A percentile compares a stretch with the other conserved stretches of the same genome.
These are phyloP conservation scores for Cystofilobasidium bisporidii DNA, from an alignment of 768 basidiomycete genomes.

Conservation along the genomic window DNA sequence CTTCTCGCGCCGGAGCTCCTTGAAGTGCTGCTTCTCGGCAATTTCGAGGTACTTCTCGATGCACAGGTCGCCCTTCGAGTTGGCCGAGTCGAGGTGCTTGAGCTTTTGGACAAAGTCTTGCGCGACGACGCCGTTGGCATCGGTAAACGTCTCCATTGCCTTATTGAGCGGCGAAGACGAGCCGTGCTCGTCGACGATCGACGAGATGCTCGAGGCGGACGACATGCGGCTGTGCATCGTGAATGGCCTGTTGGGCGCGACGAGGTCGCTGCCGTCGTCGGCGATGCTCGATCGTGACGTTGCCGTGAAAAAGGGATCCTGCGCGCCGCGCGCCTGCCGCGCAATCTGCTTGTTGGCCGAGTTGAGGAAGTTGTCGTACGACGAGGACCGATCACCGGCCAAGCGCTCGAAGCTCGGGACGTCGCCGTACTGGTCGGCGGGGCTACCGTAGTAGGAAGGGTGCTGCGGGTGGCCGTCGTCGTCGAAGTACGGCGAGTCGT, in stretches of 20 bases:
- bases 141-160: conserved; percentile 71
- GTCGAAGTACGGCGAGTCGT: conserved; percentile 16
- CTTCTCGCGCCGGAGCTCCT: conserved; percentile 76
- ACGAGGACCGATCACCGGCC: conserved; percentile 32
- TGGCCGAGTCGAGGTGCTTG: conserved; percentile 65
- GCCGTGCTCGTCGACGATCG: conserved; percentile 81
- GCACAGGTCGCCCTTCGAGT: conserved; percentile 81
- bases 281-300: conserved; percentile 31
- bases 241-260: conserved; percentile 63
- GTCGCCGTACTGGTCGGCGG: conserved; percentile 49
- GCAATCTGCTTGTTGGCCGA: conserved; percentile 73
- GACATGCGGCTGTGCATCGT: conserved; percentile 51
- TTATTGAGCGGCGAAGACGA: conserved; percentile 82
- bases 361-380: conserved; percentile 69
- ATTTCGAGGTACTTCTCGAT: conserved; percentile 84
- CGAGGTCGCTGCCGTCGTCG: conserved; percentile 22
- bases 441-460: conserved; percentile 17
- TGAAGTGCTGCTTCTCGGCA: conserved; percentile 88
- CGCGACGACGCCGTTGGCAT: conserved; percentile 83
- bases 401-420: conserved; percentile 42
- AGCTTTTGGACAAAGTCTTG: conserved; percentile 79
- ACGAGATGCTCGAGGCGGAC: conserved; percentile 64
- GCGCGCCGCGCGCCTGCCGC: conserved; percentile 46
- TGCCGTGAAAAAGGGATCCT: conserved; percentile 69
- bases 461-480: conserved; percentile 15